phyloP scores from a whole-genome alignment of 2,329 filamentous ascomycete genomes.

The Fusarium sp. region DNA sequence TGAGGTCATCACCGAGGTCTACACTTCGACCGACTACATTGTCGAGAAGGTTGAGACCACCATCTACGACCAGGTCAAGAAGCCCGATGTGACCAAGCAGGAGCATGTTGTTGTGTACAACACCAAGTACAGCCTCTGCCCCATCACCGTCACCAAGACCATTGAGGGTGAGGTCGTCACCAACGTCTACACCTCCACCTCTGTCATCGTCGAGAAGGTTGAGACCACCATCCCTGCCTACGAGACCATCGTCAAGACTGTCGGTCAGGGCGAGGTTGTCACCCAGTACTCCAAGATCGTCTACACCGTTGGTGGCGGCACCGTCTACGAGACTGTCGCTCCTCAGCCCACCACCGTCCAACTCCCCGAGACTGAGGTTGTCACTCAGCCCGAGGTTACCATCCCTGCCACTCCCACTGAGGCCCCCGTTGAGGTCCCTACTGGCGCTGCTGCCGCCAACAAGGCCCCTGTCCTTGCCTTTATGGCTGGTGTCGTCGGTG shows the following conservation, averaged over 20 bases:
- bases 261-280: constrained; percentile 31
- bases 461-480: constrained; percentile 49
- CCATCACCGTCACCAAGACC: constrained; percentile 52
- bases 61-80: constrained; percentile 49
- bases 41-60: constrained; percentile 49
- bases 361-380: constrained; percentile 38
- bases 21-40: constrained; percentile 41
- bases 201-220: constrained; percentile 48
- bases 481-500: constrained; percentile 52
- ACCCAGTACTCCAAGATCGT: constrained; percentile 42
- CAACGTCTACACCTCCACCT: constrained; percentile 40
- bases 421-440: constrained; percentile 40
- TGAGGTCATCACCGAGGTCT: constrained; percentile 39
- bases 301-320: constrained; percentile 41
- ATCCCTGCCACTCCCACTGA: constrained; percentile 30
- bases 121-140: constrained; percentile 56
- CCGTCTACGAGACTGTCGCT: constrained; percentile 42
- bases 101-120: constrained; percentile 48
- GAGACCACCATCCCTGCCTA: constrained; percentile 52
- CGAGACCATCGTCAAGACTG: constrained; percentile 40
- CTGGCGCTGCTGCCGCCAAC: constrained; percentile 46
- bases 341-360: constrained; percentile 44
- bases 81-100: constrained; percentile 51
- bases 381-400: constrained; percentile 37
- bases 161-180: constrained; percentile 39